Conservation (phyloP, 257 asterid genomes). For the Solanum chmielewskii region DNA sequence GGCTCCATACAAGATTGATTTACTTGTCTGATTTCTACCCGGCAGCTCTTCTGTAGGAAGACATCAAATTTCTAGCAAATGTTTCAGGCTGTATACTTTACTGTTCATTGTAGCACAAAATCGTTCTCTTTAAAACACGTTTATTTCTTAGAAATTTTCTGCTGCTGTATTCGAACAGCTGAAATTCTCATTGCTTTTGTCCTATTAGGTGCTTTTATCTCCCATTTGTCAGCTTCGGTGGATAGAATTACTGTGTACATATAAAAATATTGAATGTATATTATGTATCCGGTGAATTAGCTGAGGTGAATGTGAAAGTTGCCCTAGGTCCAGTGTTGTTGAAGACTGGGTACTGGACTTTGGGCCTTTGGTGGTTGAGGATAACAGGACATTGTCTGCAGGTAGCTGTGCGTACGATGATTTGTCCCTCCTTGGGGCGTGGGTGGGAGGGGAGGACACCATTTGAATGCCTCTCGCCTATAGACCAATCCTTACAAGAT, state of each 20-base stretch:
- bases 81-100: background rate
- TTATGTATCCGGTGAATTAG: background rate
- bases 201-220: background rate
- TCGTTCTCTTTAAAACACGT: background rate
- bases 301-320: background rate
- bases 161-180: background rate
- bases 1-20: background rate
- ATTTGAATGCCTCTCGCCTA: constrained; percentile 33
- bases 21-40: background rate
- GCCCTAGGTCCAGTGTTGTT: constrained; percentile 18
- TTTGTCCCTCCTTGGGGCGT: constrained; percentile 24
- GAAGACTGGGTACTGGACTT: constrained; percentile 25
- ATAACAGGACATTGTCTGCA: constrained; percentile 10
- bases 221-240: background rate
- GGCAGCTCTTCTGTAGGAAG: background rate
- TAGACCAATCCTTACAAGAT: constrained; percentile 36
- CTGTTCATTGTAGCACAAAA: background rate
- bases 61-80: background rate
- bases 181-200: background rate
- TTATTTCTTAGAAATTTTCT: background rate
- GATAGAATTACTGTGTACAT: background rate
- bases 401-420: constrained; percentile 27
- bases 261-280: background rate
- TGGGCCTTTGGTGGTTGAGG: constrained; percentile 11
- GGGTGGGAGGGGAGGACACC: constrained; percentile 45